phyloP scores from a whole-genome alignment of 371 early-diverging fungal genomes.

The Zychaea mexicana region DNA sequence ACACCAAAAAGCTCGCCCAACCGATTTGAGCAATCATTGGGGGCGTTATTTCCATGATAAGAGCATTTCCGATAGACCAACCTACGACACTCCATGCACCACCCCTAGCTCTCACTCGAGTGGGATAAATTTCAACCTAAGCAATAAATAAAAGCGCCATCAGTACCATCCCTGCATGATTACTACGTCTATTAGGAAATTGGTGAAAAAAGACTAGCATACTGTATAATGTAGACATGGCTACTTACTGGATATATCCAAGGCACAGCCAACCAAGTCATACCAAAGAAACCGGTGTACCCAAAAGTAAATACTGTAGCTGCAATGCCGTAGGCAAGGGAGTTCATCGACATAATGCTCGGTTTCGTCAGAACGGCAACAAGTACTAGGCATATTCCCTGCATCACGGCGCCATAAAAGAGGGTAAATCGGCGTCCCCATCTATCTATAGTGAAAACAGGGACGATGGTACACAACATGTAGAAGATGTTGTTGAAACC shows the following conservation, averaged over 20 bases:
- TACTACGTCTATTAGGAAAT: too few relatives aligned
- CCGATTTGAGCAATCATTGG: constrained; percentile 39
- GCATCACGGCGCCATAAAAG: constrained; percentile 36
- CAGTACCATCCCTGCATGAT: too few relatives aligned
- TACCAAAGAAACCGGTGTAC: constrained; percentile 44
- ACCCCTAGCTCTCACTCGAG: constrained; percentile 41
- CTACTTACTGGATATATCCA: constrained; percentile 43
- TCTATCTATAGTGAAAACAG: constrained; percentile 38
- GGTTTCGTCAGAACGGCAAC: constrained; percentile 40
- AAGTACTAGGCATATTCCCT: constrained; percentile 35
- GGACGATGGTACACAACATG: constrained; percentile 36
- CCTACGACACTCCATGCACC: constrained; percentile 48
- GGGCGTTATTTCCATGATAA: constrained; percentile 45
- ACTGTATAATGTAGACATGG: background rate
- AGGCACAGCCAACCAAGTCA: constrained; percentile 46
- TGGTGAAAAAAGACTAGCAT: too few relatives aligned
- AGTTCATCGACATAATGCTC: constrained; percentile 26
- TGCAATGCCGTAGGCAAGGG: constrained; percentile 30
- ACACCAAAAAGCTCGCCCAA: constrained; percentile 39
- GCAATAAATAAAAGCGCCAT: background rate
- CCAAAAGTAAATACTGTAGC: constrained; percentile 43
- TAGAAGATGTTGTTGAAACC: constrained; percentile 41
- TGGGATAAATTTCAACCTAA: constrained; percentile 36
- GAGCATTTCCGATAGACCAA: constrained; percentile 41
- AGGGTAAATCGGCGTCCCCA: constrained; percentile 38